Percentiles rank a stretch among this genome's conserved stretches.
phyloP scores from a whole-genome alignment of 495 filamentous ascomycete genomes.

The Hypomontagnella submonticulosa region DNA sequence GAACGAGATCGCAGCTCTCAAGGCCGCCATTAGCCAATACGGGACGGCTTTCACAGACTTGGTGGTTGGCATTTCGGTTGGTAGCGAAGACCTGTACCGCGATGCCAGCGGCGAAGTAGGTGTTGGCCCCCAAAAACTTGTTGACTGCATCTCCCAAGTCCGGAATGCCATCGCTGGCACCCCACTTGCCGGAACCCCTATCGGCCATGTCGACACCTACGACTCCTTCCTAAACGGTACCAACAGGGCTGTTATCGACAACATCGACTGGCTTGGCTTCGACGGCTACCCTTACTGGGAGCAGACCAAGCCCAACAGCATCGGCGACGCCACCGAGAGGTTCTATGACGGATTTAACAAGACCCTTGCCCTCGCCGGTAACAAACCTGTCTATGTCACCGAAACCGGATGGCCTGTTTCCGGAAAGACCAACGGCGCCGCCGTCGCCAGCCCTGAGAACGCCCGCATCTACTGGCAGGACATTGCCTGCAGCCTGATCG shows the following conservation, averaged over 20 bases:
- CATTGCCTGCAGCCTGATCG: slow-evolving; percentile 71
- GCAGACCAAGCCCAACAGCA: slow-evolving; percentile 70
- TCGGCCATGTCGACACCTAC: slow-evolving; percentile 91
- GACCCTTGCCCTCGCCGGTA: slow-evolving; percentile 66
- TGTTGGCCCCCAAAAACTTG: slow-evolving; percentile 63
- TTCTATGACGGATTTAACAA: slow-evolving; percentile 69
- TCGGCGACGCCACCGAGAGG: slow-evolving; percentile 65
- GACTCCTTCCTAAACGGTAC: slow-evolving; percentile 76
- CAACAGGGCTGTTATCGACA: slow-evolving; percentile 72
- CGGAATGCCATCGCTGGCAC: slow-evolving; percentile 66
- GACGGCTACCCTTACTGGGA: slow-evolving; percentile 78
- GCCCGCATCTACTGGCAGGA: slow-evolving; percentile 79
- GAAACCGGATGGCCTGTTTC: slow-evolving; percentile 85
- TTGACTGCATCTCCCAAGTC: slow-evolving; percentile 70
- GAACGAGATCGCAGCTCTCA: slow-evolving; percentile 73
- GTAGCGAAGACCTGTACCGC: slow-evolving; percentile 86
- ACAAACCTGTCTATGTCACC: slow-evolving; percentile 81
- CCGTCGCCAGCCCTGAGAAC: slow-evolving; percentile 69
- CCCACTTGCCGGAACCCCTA: slow-evolving; percentile 59
- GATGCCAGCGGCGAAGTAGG: slow-evolving; percentile 68
- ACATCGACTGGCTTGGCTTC: slow-evolving; percentile 77
- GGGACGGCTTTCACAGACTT: slow-evolving; percentile 68
- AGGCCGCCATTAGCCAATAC: slow-evolving; percentile 67
- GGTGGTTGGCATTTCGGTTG: slow-evolving; percentile 82
- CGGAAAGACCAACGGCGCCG: slow-evolving; percentile 66